Evolutionary conservation across 179 eudicot species (phyloP).

Genomic region (Silene vulgaris): DNA sequence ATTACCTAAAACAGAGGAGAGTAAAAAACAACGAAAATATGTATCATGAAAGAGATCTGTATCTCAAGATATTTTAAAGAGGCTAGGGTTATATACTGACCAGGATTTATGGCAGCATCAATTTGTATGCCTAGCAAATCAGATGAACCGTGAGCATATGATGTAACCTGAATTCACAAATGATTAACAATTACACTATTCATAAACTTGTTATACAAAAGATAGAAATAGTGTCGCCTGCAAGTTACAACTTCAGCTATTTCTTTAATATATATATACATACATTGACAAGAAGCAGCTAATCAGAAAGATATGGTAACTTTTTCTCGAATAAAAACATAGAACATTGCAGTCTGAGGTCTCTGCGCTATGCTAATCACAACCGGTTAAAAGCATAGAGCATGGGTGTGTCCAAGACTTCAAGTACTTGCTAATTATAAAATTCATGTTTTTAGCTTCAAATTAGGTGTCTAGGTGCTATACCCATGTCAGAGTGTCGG

Average conservation of each 20-base stretch:
- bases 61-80: constrained; percentile 6
- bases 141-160: constrained; percentile 93
- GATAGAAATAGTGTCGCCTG: constrained; percentile 10
- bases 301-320: not conserved
- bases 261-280: not conserved
- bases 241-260: constrained; percentile 3
- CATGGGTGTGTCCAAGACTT: not conserved
- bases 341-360: not conserved
- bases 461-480: not conserved
- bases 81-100: constrained; percentile 36
- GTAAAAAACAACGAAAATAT: constrained; percentile 1
- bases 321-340: not conserved
- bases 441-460: not conserved
- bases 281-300: not conserved
- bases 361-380: not conserved
- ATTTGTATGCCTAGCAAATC: constrained; percentile 94
- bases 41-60: constrained; percentile 8
- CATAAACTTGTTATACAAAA: constrained; percentile 1
- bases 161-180: constrained; percentile 64
- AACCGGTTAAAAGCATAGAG: not conserved
- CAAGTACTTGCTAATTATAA: not conserved
- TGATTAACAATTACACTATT: constrained; percentile 5
- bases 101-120: constrained; percentile 99
- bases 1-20: constrained; percentile 57
- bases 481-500: not conserved